Evolutionary conservation across 2,329 filamentous ascomycete genomes (phyloP).

Genomic region (Mollisiaceae sp.): DNA sequence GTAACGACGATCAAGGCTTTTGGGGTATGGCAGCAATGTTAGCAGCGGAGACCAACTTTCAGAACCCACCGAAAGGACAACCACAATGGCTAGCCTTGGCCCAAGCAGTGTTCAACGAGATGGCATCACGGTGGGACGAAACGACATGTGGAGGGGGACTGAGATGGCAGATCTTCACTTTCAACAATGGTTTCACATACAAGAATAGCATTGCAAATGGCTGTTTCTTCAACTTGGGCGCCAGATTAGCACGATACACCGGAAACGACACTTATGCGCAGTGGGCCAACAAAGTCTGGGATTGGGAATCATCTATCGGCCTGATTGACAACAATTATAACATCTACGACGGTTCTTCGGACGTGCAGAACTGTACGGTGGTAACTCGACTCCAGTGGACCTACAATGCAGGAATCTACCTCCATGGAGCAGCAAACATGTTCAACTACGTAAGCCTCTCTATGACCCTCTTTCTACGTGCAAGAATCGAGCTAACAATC

Average conservation of each 20-base stretch:
- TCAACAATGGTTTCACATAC: conserved; percentile 83
- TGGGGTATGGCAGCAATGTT: conserved; percentile 74
- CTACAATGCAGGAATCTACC: conserved; percentile 72
- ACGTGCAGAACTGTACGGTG: conserved; percentile 59
- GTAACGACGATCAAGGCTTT: conserved; percentile 78
- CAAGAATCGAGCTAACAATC: conserved; percentile 22
- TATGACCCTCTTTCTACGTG: not conserved
- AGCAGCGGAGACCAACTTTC: conserved; percentile 70
- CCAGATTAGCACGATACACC: conserved; percentile 76
- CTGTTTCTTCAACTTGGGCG: conserved; percentile 64
- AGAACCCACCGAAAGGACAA: conserved; percentile 56
- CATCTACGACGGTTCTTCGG: conserved; percentile 65
- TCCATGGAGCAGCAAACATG: conserved; percentile 70
- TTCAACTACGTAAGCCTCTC: conserved; percentile 60
- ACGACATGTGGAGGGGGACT: conserved; percentile 73
- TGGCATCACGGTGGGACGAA: conserved; percentile 73
- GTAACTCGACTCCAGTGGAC: conserved; percentile 68
- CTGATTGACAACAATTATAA: conserved; percentile 64
- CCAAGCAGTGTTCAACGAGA: conserved; percentile 80
- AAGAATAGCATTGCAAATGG: conserved; percentile 69
- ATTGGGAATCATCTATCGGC: conserved; percentile 65
- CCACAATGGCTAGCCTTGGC: conserved; percentile 74
- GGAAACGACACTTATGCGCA: conserved; percentile 77
- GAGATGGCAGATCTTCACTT: conserved; percentile 83
- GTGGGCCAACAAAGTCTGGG: conserved; percentile 76